Conservation (phyloP, 2,329 filamentous ascomycete genomes). For the Trichoderma asperellum region DNA sequence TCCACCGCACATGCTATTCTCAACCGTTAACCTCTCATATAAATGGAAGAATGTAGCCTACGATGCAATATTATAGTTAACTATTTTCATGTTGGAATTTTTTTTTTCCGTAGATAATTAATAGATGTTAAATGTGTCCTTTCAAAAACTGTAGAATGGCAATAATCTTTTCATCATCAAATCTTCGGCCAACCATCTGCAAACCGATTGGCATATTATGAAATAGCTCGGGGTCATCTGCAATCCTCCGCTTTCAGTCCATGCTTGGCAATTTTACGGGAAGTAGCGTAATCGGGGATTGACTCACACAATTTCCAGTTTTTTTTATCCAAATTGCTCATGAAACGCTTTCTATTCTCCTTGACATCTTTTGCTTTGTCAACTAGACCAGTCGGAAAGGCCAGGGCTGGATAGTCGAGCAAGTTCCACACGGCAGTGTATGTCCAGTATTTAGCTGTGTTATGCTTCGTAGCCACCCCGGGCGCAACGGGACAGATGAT, state of each 20-base stretch:
- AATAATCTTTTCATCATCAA: constrained; percentile 5
- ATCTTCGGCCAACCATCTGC: background rate
- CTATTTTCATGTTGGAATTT: background rate
- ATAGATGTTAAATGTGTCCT: background rate
- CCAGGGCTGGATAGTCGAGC: background rate
- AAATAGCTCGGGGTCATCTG: background rate
- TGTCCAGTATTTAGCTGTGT: constrained; percentile 10
- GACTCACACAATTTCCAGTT: constrained; percentile 1
- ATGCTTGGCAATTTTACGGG: background rate
- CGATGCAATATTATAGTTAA: background rate
- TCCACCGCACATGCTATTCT: background rate
- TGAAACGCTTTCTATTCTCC: background rate
- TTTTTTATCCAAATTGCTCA: background rate
- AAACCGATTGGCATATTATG: background rate
- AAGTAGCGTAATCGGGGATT: background rate
- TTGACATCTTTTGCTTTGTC: background rate
- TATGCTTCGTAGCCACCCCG: background rate
- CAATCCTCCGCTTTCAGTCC: background rate
- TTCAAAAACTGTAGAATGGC: background rate
- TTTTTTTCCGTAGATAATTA: background rate
- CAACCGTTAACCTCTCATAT: background rate
- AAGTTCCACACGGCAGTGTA: constrained; percentile 5
- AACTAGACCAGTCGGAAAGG: background rate
- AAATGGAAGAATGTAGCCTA: background rate
- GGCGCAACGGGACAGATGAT: constrained; percentile 10